Evolutionary conservation across 768 basidiomycete genomes (phyloP), one percentile per base, ranked within the genome.

Genomic region (Mycena olivaceomarginata): DNA sequence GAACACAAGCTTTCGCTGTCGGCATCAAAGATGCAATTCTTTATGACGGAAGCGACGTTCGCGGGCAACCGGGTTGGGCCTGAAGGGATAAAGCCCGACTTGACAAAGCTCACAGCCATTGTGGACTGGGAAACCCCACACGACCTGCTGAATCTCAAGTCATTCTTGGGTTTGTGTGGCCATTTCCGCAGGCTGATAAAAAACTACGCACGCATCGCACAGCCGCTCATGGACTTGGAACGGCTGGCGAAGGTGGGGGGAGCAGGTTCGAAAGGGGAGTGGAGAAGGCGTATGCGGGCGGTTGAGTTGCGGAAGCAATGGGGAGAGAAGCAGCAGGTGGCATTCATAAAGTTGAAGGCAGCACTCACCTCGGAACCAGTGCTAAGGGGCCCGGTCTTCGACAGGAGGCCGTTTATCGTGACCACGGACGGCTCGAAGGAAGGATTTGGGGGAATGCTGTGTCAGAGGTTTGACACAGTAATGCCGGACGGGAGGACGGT

Each of bases 21-120:
- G 2, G 81, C 87, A 5, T 62, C 67, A 4, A 89, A 89, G 31
- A 31, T 1, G 31, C 31, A 31, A 3, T 31, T 31, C 31, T 31
- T 31, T 31, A 31, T 31, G 31, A 31, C 3, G 3, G 31, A 31
- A 31, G 31, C 31, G 31, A 31, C 31, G 1, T 31, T 31, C 3
- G 31, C 31, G 3, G 31, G 31, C 31, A 31, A 31, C 31, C 31
- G 31, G 31, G 31, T 31, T 31, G 31, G 31, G 7, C 78, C 82
- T 0, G 51, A n/a, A 80, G 88, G 88, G 0, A 80, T 89, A 3
- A 76, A 74, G 22, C 84, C 85, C 2, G 85, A 88, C 72, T 77
- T 81, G 1, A 69, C 82, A 4, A 89, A 89, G 73, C 76, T 89
- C 5, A 83, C 81, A 2, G 84, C 87, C 0, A 83, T 89, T 10